Evolutionary conservation across 2,329 filamentous ascomycete species (phyloP).

Genomic region (Xylariaceae sp.): DNA sequence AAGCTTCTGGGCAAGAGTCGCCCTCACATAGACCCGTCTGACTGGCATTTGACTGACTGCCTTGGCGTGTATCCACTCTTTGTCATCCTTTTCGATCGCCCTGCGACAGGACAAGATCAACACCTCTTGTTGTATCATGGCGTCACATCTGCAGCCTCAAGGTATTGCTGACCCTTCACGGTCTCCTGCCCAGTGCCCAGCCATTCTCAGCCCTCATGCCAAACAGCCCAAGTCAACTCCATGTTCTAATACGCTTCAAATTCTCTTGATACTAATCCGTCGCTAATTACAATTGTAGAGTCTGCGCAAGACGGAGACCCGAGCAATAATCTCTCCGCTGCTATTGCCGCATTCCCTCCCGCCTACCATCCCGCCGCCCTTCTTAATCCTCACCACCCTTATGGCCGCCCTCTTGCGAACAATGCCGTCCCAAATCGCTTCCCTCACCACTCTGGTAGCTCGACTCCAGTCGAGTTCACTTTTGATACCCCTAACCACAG

Average conservation of each 20-base stretch:
- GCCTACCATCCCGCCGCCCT: slow-evolving; percentile 40
- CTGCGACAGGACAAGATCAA: slow-evolving; percentile 6
- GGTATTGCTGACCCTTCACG: slow-evolving; percentile 9
- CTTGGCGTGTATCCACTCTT: slow-evolving; percentile 9
- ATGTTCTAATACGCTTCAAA: not conserved
- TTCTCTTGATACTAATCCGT: slow-evolving; percentile 5
- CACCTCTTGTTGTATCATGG: slow-evolving; percentile 11
- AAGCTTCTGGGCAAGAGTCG: slow-evolving; percentile 6
- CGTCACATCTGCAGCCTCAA: slow-evolving; percentile 12
- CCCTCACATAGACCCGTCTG: not conserved
- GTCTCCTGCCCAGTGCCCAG: not conserved
- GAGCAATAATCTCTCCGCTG: slow-evolving; percentile 16
- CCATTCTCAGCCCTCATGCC: not conserved
- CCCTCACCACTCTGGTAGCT: slow-evolving; percentile 28
- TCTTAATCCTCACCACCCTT: slow-evolving; percentile 38
- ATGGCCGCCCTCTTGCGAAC: slow-evolving; percentile 14
- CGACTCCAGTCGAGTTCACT: slow-evolving; percentile 40
- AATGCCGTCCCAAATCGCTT: slow-evolving; percentile 20
- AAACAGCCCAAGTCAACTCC: not conserved
- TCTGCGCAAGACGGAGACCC: slow-evolving; percentile 25
- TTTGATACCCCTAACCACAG: slow-evolving; percentile 31
- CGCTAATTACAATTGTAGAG: slow-evolving; percentile 21
- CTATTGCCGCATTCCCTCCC: slow-evolving; percentile 18
- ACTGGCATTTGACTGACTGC: not conserved
- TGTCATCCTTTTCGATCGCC: slow-evolving; percentile 1